phyloP scores from a whole-genome alignment of 306 rosid species.

The Fragaria ananassa region DNA sequence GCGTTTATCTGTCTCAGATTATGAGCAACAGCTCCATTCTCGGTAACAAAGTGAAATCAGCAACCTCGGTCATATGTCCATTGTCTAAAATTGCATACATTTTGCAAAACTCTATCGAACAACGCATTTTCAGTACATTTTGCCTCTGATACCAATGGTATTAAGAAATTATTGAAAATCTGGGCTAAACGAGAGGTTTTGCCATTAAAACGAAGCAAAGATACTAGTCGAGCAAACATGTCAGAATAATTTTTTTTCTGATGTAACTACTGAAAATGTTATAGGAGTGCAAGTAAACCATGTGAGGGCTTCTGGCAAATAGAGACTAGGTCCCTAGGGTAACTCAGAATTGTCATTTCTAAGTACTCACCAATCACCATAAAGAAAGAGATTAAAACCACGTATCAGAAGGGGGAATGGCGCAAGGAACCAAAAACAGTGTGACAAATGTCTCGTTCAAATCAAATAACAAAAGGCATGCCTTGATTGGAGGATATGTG shows the following conservation, averaged over 20 bases:
- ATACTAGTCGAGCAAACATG: not conserved
- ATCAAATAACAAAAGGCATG: conserved; percentile 19
- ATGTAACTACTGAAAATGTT: not conserved
- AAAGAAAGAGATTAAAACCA: not conserved
- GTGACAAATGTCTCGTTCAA: not conserved
- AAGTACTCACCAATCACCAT: not conserved
- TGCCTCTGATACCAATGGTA: not conserved
- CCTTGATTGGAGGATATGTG: conserved; percentile 25
- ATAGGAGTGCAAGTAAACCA: not conserved
- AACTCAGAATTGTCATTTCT: conserved; percentile 15
- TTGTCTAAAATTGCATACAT: not conserved
- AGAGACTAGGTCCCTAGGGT: not conserved
- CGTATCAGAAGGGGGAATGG: not conserved
- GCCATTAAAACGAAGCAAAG: not conserved
- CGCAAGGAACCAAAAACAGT: conserved; percentile 2
- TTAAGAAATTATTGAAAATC: not conserved
- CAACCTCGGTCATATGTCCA: not conserved
- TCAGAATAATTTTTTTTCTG: not conserved
- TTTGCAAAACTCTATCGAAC: not conserved
- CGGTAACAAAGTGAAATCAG: conserved; percentile 14
- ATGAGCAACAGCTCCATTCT: conserved; percentile 28
- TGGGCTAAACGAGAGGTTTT: not conserved
- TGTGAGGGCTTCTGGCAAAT: conserved; percentile 9
- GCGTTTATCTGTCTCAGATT: conserved; percentile 3
- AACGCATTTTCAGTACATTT: not conserved